A percentile compares a stretch with the other conserved stretches of the same genome.
These are phyloP conservation scores for Thermochaetoides dissita DNA, from an alignment of 2,329 filamentous ascomycete species.

Conservation along the genomic window DNA sequence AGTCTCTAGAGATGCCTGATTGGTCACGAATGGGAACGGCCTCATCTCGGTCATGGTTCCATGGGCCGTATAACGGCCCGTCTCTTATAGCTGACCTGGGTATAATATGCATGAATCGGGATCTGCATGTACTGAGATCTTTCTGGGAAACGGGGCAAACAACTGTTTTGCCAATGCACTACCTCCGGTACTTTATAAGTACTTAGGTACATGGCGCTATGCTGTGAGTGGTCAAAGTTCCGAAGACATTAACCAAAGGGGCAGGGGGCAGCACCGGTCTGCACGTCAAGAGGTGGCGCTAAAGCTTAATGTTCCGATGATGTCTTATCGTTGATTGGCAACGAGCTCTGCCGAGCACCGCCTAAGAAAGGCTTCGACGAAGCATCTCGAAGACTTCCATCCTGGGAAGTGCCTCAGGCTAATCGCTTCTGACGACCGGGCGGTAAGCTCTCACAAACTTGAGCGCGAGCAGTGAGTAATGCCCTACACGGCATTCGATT, in stretches of 20 bases:
- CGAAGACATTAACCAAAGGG: neutral
- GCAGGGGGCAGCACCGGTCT: neutral
- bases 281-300: too few species aligned
- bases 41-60: constrained; percentile 12
- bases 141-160: too few species aligned
- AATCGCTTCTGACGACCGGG: too few species aligned
- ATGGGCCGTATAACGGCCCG: neutral
- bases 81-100: neutral
- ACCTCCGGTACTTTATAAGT: too few species aligned
- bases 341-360: neutral
- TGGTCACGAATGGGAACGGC: constrained; percentile 9
- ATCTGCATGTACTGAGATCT: too few species aligned
- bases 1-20: constrained; percentile 7
- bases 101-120: too few species aligned
- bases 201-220: too few species aligned
- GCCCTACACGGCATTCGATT: too few species aligned
- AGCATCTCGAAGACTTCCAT: constrained; percentile 14
- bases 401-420: constrained; percentile 8
- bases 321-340: neutral
- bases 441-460: too few species aligned
- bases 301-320: constrained; percentile 1
- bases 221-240: too few species aligned
- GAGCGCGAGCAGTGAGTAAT: too few species aligned
- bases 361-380: constrained; percentile 10
- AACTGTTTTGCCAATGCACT: too few species aligned